Evolutionary conservation across 768 basidiomycete genomes (phyloP).

Genomic region (Paxillus ammoniavirescens): DNA sequence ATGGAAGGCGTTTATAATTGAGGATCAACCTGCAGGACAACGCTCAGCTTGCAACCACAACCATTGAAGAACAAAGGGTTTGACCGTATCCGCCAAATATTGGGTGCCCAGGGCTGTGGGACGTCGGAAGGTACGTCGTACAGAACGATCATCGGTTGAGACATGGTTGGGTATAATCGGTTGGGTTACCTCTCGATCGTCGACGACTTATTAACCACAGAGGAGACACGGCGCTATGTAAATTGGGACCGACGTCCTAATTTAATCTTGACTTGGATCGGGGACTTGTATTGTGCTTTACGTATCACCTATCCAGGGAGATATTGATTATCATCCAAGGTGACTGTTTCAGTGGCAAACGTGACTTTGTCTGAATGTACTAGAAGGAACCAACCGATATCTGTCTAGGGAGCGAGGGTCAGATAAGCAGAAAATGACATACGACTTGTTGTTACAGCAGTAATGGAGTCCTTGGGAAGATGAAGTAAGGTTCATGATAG

Average conservation of each 20-base stretch:
- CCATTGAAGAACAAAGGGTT: conserved; percentile 3
- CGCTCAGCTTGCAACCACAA: background rate
- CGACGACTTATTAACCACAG: conserved; percentile 11
- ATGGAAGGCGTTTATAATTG: conserved; percentile 73
- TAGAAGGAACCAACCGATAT: conserved; percentile 3
- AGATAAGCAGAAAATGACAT: background rate
- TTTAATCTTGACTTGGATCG: background rate
- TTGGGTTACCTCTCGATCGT: background rate
- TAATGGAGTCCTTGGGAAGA: background rate
- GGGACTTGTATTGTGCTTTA: conserved; percentile 10
- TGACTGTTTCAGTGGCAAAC: background rate
- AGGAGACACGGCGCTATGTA: background rate
- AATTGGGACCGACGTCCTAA: conserved; percentile 1
- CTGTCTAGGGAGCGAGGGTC: background rate
- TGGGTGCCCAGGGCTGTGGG: conserved; percentile 74
- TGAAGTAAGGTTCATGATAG: background rate
- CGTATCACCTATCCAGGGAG: background rate
- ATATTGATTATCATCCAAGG: conserved; percentile 3
- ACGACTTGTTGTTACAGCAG: background rate
- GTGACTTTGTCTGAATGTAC: background rate
- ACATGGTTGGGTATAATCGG: conserved; percentile 26
- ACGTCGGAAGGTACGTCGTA: conserved; percentile 65
- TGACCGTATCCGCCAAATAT: conserved; percentile 70
- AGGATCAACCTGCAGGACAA: conserved; percentile 55
- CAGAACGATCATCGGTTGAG: conserved; percentile 54